These are phyloP conservation scores for Pulveroboletus sp. DNA, from an alignment of 768 basidiomycete species.

Conservation along the genomic window DNA sequence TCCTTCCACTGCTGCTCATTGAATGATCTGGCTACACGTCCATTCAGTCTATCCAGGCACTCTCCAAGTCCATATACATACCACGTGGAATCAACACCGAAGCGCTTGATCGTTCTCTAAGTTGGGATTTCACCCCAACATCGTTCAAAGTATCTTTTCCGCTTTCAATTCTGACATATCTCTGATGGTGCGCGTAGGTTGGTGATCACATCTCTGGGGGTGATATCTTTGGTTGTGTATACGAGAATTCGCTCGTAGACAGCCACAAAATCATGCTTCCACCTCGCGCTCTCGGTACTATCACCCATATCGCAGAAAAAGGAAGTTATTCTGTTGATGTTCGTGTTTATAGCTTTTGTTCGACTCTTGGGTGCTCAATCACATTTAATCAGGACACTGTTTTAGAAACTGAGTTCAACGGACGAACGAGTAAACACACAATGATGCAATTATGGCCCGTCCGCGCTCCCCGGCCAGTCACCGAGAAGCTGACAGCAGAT, in stretches of 20 bases:
- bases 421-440: conserved; percentile 86
- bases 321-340: conserved; percentile 92
- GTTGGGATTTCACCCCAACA: conserved; percentile 94
- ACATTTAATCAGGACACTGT: conserved; percentile 69
- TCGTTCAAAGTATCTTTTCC: conserved; percentile 58
- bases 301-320: conserved; percentile 90
- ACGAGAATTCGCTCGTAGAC: conserved; percentile 94
- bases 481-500: conserved; percentile 94
- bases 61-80: conserved; percentile 99
- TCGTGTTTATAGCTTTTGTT: conserved; percentile 26
- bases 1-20: conserved; percentile 6
- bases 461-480: conserved; percentile 90
- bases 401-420: conserved; percentile 96
- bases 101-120: conserved; percentile 78
- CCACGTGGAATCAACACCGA: conserved; percentile 98
- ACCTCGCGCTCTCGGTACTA: conserved; percentile 91
- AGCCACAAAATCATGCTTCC: conserved; percentile 97
- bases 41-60: conserved; percentile 81
- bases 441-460: conserved; percentile 99
- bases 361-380: neutral
- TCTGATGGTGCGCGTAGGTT: conserved; percentile 44
- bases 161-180: conserved; percentile 1
- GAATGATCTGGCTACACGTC: conserved; percentile 3
- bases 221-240: conserved; percentile 92
- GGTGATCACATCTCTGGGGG: conserved; percentile 98